These are phyloP conservation scores for Ogataea minuta DNA, from an alignment of 805 yeast species.

Conservation along the genomic window DNA sequence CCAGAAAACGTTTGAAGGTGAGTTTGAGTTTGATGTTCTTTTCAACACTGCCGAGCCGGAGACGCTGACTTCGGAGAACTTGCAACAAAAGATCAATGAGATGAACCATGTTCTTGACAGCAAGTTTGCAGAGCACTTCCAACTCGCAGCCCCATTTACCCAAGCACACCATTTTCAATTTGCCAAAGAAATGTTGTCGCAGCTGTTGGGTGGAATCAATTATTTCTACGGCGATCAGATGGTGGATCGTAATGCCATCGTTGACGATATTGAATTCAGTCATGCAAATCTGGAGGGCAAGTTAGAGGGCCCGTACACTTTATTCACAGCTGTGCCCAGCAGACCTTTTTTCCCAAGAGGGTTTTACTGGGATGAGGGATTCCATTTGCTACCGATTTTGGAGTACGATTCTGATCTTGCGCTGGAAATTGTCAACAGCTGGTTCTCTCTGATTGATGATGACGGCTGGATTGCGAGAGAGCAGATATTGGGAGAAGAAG, in stretches of 20 bases:
- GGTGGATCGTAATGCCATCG: slow-evolving; percentile 68
- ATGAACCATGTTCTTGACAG: slow-evolving; percentile 42
- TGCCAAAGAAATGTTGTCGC: slow-evolving; percentile 78
- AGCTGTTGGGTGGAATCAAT: slow-evolving; percentile 85
- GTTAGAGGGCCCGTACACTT: slow-evolving; percentile 73
- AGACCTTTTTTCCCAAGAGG: slow-evolving; percentile 96
- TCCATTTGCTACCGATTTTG: slow-evolving; percentile 78
- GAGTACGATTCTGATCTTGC: slow-evolving; percentile 82
- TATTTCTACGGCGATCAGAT: slow-evolving; percentile 81
- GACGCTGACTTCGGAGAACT: slow-evolving; percentile 36
- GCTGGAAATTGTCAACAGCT: slow-evolving; percentile 75
- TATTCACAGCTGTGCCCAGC: slow-evolving; percentile 86
- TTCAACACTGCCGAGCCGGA: slow-evolving; percentile 49
- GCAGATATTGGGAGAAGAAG: slow-evolving; percentile 88
- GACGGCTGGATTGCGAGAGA: slow-evolving; percentile 98
- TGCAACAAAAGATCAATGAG: slow-evolving; percentile 36
- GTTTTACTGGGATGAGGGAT: slow-evolving; percentile 98
- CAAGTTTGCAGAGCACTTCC: slow-evolving; percentile 52
- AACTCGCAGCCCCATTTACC: slow-evolving; percentile 54
- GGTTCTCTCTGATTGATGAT: slow-evolving; percentile 84
- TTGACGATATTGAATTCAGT: slow-evolving; percentile 70
- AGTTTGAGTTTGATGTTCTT: slow-evolving; percentile 69
- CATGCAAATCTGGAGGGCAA: slow-evolving; percentile 46
- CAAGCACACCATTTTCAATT: slow-evolving; percentile 45
- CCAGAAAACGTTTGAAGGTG: slow-evolving; percentile 74